These are phyloP conservation scores for Geoglossum cookeanum DNA, from an alignment of 2,329 filamentous ascomycete species.

Conservation along the genomic window DNA sequence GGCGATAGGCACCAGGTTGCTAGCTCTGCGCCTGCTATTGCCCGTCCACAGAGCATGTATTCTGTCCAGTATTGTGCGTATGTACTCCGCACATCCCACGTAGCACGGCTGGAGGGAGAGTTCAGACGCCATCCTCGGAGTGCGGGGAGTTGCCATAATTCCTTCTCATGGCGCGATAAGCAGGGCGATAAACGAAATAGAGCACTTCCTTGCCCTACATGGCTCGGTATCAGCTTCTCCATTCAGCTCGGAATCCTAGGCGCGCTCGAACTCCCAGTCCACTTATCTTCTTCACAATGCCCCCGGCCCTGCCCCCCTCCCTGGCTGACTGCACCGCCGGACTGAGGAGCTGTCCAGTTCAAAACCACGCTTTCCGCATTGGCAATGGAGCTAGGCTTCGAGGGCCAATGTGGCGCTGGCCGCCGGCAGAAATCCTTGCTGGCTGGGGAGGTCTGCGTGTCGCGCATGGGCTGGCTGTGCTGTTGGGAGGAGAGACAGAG, in stretches of 20 bases:
- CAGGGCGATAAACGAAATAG: neutral
- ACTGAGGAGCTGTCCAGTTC: neutral
- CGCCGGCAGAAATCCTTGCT: neutral
- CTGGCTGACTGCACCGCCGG: neutral
- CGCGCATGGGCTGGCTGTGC: neutral
- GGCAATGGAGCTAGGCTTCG: neutral
- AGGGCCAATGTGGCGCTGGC: neutral
- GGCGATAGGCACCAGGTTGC: no score
- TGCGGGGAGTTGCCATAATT: no score
- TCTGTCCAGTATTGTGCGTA: no score
- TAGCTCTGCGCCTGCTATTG: neutral
- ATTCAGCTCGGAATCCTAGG: neutral
- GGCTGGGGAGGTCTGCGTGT: neutral
- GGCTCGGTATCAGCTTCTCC: neutral
- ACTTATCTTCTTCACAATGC: neutral
- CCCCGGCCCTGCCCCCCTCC: neutral
- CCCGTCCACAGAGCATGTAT: neutral
- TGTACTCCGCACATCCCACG: no score
- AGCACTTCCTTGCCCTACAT: no score
- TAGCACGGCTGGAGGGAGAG: no score
- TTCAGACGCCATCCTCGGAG: no score
- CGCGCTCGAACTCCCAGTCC: neutral
- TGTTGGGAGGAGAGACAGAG: no score
- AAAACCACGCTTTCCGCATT: neutral
- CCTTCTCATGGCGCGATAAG: no score